These are phyloP conservation scores for Parathielavia appendiculata DNA, from an alignment of 495 filamentous ascomycete genomes.

Conservation along the genomic window DNA sequence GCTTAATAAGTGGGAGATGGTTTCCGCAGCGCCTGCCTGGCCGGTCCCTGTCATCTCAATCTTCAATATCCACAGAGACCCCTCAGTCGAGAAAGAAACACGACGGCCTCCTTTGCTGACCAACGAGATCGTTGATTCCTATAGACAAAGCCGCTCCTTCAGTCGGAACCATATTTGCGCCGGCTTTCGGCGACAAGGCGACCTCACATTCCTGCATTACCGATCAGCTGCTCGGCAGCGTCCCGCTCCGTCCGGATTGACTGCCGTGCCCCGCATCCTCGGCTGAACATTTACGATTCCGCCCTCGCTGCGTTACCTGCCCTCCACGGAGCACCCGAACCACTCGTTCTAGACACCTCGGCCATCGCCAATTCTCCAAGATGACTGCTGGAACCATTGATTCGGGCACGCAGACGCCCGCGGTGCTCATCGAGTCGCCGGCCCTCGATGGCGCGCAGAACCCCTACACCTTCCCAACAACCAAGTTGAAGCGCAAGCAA, in stretches of 20 bases:
- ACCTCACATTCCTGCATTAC: neutral
- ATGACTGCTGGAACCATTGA: conserved; percentile 7
- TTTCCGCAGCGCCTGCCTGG: neutral
- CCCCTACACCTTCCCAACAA: conserved; percentile 68
- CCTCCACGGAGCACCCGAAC: neutral
- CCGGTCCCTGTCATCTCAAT: neutral
- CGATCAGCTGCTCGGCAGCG: neutral
- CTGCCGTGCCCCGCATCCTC: conserved; percentile 8
- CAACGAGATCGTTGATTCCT: neutral
- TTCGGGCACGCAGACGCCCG: conserved; percentile 12
- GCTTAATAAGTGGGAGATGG: conserved; percentile 9
- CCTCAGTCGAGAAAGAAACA: neutral
- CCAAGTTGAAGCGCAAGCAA: conserved; percentile 65
- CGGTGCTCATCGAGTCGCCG: neutral
- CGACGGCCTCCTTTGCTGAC: neutral
- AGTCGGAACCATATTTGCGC: neutral
- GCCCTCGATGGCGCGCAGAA: conserved; percentile 17
- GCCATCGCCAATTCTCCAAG: neutral
- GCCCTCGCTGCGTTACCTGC: conserved; percentile 7
- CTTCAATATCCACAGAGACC: conserved; percentile 2
- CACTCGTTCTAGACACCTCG: neutral
- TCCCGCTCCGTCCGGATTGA: neutral
- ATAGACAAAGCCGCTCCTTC: neutral
- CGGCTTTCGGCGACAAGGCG: conserved; percentile 6
- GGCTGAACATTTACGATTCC: neutral